Percentiles rank a stretch among this genome's conserved stretches.
phyloP scores from a whole-genome alignment of 2,329 filamentous ascomycete genomes.

The Ophiosphaerella korrae region DNA sequence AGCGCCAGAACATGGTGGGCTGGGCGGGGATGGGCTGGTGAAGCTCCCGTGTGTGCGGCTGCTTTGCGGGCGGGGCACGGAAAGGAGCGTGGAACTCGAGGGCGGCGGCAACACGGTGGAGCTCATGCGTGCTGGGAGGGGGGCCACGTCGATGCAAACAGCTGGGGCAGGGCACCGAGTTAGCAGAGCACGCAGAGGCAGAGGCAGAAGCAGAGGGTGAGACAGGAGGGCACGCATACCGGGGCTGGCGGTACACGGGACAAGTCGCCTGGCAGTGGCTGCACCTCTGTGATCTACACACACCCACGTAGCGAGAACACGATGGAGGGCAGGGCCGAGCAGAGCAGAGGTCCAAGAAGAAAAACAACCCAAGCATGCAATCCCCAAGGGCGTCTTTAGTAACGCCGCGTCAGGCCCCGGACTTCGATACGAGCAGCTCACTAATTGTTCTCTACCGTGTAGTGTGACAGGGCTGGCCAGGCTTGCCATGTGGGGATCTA shows the following conservation, averaged over 20 bases:
- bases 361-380: conserved; percentile 23
- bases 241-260: background rate
- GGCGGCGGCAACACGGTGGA: conserved; percentile 27
- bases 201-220: conserved; percentile 13
- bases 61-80: conserved; percentile 34
- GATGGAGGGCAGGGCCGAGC: conserved; percentile 13
- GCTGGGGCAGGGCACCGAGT: conserved; percentile 11
- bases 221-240: conserved; percentile 8
- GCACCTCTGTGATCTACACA: background rate
- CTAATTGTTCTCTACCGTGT: background rate
- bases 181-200: conserved; percentile 10
- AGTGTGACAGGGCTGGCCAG: background rate
- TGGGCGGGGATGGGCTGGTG: background rate
- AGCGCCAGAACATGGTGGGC: conserved; percentile 97
- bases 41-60: conserved; percentile 17
- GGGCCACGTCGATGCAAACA: conserved; percentile 14
- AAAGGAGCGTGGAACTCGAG: conserved; percentile 30
- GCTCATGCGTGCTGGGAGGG: conserved; percentile 31
- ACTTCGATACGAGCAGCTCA: no score
- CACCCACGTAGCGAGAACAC: conserved; percentile 24
- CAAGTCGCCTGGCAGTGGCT: no score
- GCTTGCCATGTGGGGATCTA: background rate
- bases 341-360: conserved; percentile 11
- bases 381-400: conserved; percentile 18
- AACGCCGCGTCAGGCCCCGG: conserved; percentile 13